Conservation (phyloP, 2,329 filamentous ascomycete species). For the Cordyceps tenuipes region DNA sequence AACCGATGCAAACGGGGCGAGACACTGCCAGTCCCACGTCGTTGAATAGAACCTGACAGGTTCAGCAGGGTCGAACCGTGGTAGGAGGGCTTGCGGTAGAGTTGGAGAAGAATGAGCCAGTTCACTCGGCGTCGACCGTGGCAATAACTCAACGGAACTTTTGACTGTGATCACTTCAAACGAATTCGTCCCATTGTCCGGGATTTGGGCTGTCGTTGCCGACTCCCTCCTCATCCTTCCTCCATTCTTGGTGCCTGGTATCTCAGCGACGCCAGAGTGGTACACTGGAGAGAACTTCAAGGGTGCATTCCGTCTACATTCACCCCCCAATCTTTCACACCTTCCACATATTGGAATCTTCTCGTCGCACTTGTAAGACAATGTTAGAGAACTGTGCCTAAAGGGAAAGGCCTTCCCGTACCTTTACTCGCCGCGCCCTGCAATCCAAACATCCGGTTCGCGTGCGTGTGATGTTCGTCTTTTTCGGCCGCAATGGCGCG, state of each 20-base stretch:
- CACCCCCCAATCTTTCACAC: conserved; percentile 5
- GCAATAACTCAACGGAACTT: neutral
- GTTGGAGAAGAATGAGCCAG: neutral
- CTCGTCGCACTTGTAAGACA: conserved; percentile 7
- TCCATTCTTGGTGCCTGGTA: neutral
- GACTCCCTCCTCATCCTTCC: neutral
- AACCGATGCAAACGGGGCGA: neutral
- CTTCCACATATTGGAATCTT: conserved; percentile 7
- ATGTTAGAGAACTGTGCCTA: neutral
- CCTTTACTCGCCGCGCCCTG: conserved; percentile 16
- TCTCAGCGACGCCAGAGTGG: neutral
- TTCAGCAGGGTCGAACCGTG: neutral
- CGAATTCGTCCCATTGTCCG: neutral
- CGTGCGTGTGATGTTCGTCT: conserved; percentile 17
- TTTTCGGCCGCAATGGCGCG: conserved; percentile 15
- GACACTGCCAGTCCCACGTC: neutral
- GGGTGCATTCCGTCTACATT: neutral
- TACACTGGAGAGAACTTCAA: conserved; percentile 2
- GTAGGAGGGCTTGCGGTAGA: neutral
- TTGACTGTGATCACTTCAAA: neutral
- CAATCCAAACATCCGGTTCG: conserved; percentile 17
- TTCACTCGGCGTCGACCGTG: neutral
- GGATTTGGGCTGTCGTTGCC: neutral
- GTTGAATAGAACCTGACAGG: neutral
- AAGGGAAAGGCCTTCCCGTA: neutral